Evolutionary conservation across 2,329 filamentous ascomycete genomes (phyloP), one percentile per base, ranked within the genome.

Genomic region (Monilinia fructicola): DNA sequence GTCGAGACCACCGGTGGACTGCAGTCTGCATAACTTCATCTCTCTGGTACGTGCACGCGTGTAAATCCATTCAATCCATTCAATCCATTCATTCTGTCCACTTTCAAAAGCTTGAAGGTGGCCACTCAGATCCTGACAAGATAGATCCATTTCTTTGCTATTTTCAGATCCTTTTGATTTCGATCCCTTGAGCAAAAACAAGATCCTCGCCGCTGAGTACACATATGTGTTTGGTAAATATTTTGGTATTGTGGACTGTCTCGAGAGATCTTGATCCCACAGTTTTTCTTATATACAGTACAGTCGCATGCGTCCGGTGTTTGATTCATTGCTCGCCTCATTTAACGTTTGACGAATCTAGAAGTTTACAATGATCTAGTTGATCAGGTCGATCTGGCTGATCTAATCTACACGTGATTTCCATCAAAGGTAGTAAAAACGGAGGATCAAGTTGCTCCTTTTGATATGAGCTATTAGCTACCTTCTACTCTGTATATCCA

Each of bases 61-160:
- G 42, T 42, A 60, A n/a, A n/a, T n/a, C n/a, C n/a, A n/a, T n/a
- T n/a, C n/a, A n/a, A n/a, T n/a, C n/a, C n/a, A n/a, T n/a, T n/a
- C n/a, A n/a, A n/a, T n/a, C n/a, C n/a, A 48, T 35, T n/a, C 11
- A 46, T 59, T 14, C 55, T 31, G 3, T 59, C 55, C 55, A 59
- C 40, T 46, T 48, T 60, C 56, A 48, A 60, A 48, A 48, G 56
- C 56, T 60, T 60, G 56, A 48, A 60, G 56, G 48, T 42, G 26
- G 26, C n/a, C 42, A 60, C 28, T 48, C 21, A 60, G 23, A 35
- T 48, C 35, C 28, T 60, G 42, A 35, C 31, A 11, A 7, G 31
- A 35, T 35, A 18, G 42, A 59, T 59, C 56, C 56, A 46, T 46
- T 48, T 23, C n/a, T 48, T 48, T 60, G 26, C 56, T 60, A 60